Percentiles rank a stretch among this genome's conserved stretches.
Conservation (phyloP, 495 filamentous ascomycete genomes). For the Xylaria grammica region DNA sequence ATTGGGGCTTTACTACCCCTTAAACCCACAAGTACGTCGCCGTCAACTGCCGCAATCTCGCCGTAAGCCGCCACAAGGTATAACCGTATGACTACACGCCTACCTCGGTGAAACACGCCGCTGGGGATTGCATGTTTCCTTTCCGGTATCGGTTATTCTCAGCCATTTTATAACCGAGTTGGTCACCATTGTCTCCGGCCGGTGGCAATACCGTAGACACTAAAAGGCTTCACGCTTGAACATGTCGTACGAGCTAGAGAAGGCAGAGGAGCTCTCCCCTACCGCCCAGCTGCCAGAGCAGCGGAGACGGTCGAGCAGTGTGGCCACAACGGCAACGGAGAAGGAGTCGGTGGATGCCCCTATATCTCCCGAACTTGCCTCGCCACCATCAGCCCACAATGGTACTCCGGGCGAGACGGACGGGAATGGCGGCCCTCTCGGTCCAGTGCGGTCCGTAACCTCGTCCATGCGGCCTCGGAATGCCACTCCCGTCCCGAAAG, state of each 20-base stretch:
- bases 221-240: background rate
- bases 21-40: too few species aligned
- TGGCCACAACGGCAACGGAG: slow-evolving; percentile 1
- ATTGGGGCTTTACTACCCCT: too few species aligned
- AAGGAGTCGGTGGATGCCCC: slow-evolving; percentile 12
- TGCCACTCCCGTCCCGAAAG: slow-evolving; percentile 64
- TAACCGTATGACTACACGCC: too few species aligned
- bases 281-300: background rate
- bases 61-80: too few species aligned
- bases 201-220: background rate
- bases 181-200: background rate
- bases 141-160: background rate
- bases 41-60: too few species aligned
- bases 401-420: slow-evolving; percentile 24
- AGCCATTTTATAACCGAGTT: background rate
- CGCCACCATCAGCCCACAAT: background rate
- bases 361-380: background rate
- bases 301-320: slow-evolving; percentile 4
- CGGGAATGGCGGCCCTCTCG: slow-evolving; percentile 14
- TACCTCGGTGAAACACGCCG: too few species aligned
- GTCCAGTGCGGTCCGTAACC: slow-evolving; percentile 33
- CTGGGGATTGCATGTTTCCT: background rate
- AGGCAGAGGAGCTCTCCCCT: slow-evolving; percentile 10
- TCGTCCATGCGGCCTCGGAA: slow-evolving; percentile 46
- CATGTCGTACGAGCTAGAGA: slow-evolving; percentile 13